phyloP scores from a whole-genome alignment of 352 stramenopile species.

The Thalassiosira oceanica region DNA sequence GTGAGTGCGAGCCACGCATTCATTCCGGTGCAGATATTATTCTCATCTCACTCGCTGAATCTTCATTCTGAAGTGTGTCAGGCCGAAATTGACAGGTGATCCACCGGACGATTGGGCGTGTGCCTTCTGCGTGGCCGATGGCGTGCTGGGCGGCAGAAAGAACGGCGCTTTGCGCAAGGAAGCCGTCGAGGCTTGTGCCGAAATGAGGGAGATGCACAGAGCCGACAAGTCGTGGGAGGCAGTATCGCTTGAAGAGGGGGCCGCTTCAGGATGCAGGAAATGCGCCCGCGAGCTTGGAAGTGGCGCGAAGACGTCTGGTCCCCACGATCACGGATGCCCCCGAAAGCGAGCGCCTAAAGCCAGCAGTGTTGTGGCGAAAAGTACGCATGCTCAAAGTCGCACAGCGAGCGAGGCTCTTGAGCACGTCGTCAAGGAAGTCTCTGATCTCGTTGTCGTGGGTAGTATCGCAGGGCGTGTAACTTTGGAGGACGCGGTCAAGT shows the following conservation, averaged over 20 bases:
- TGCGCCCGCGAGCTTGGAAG: conserved; percentile 17
- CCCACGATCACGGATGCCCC: conserved; percentile 21
- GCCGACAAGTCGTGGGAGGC: no score
- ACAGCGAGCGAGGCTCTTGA: no score
- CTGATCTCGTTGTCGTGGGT: no score
- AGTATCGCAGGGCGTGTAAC: no score
- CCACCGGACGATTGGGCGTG: conserved; percentile 54
- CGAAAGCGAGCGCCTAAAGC: conserved; percentile 19
- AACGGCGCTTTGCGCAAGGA: background rate
- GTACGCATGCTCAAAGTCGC: no score
- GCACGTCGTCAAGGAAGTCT: no score
- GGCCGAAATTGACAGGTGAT: conserved; percentile 25
- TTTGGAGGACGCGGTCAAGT: conserved; percentile 6
- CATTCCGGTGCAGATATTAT: no score
- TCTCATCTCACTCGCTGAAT: no score
- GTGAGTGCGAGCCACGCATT: no score
- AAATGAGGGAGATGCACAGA: no score
- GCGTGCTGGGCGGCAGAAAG: conserved; percentile 9
- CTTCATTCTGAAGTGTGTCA: conserved; percentile 57
- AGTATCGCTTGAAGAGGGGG: conserved; percentile 4
- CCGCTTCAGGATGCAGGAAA: conserved; percentile 22
- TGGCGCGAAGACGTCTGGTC: conserved; percentile 19
- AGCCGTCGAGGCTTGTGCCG: background rate
- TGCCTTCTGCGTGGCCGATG: conserved; percentile 56
- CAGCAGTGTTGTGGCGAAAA: no score